These are phyloP conservation scores for Neurospora crassa DNA, from an alignment of 2,329 filamentous ascomycete species.

Conservation along the genomic window DNA sequence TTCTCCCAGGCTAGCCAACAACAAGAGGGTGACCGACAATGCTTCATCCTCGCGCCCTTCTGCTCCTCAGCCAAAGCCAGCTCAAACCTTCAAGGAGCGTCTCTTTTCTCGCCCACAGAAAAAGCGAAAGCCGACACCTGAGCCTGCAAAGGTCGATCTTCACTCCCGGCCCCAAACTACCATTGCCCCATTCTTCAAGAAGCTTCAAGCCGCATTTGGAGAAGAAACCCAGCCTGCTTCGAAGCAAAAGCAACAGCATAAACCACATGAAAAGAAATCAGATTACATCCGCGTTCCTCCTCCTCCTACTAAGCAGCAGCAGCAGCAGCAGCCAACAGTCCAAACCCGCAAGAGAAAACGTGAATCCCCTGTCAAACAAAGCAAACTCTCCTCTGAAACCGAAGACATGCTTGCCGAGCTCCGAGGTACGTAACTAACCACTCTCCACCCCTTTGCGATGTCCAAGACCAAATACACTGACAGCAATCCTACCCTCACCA, in stretches of 20 bases:
- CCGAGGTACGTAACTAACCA: not conserved
- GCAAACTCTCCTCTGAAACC: not conserved
- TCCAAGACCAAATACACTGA: not conserved
- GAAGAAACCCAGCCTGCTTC: not conserved
- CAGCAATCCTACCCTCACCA: not conserved
- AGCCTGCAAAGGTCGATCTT: not conserved
- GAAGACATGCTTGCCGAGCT: not conserved
- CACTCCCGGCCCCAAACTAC: not conserved
- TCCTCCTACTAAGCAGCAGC: not conserved
- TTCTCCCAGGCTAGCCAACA: not conserved
- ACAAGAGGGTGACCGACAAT: not conserved
- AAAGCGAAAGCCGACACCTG: not conserved
- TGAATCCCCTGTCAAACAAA: not conserved
- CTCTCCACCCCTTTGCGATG: not conserved
- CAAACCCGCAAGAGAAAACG: not conserved
- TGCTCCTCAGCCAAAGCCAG: not conserved
- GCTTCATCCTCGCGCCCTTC: not conserved
- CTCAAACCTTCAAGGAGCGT: not conserved
- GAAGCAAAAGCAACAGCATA: not conserved
- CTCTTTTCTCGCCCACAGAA: not conserved
- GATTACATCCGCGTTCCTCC: not conserved
- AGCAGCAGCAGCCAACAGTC: not conserved
- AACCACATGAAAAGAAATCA: not conserved
- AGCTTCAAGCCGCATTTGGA: not conserved
- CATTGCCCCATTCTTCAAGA: not conserved